Evolutionary conservation across 108 stramenopile genomes (phyloP).

Genomic region (Cyclotella kingstonii): DNA sequence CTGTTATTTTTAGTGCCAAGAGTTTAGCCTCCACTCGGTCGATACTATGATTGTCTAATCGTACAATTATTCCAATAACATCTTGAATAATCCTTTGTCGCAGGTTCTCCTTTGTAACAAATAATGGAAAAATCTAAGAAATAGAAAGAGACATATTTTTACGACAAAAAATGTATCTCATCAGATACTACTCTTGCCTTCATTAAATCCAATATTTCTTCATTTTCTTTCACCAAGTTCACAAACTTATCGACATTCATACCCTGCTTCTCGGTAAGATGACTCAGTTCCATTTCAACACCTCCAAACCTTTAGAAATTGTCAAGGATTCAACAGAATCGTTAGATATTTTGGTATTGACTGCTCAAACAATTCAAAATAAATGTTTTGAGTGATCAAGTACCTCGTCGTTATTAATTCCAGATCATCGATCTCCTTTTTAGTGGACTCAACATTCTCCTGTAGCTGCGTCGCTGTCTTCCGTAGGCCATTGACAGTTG

Average conservation of each 20-base stretch:
- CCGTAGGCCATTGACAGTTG: not conserved
- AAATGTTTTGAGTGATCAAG: not conserved
- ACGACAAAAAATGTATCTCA: constrained; percentile 1
- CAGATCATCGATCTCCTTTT: constrained; percentile 14
- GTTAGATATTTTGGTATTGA: not conserved
- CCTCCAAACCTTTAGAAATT: constrained; percentile 13
- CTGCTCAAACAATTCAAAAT: not conserved
- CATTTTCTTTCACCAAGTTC: constrained; percentile 21
- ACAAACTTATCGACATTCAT: constrained; percentile 12
- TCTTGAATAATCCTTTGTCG: constrained; percentile 36
- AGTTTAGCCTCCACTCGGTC: constrained; percentile 39
- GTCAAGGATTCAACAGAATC: no score
- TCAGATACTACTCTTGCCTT: constrained; percentile 6
- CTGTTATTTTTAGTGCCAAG: constrained; percentile 34
- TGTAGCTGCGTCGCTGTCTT: not conserved
- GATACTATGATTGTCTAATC: constrained; percentile 1
- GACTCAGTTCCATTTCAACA: constrained; percentile 16
- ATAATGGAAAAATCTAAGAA: not conserved
- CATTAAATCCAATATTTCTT: constrained; percentile 37
- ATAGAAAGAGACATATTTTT: not conserved
- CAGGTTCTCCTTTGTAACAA: constrained; percentile 22
- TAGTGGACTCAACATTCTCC: not conserved
- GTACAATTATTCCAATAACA: constrained; percentile 18
- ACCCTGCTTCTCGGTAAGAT: constrained; percentile 11
- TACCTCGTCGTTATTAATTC: not conserved